A percentile compares a stretch with the other conserved stretches of the same genome.
These are phyloP conservation scores for Leccinum boreale DNA, from an alignment of 768 basidiomycete genomes.

Conservation along the genomic window DNA sequence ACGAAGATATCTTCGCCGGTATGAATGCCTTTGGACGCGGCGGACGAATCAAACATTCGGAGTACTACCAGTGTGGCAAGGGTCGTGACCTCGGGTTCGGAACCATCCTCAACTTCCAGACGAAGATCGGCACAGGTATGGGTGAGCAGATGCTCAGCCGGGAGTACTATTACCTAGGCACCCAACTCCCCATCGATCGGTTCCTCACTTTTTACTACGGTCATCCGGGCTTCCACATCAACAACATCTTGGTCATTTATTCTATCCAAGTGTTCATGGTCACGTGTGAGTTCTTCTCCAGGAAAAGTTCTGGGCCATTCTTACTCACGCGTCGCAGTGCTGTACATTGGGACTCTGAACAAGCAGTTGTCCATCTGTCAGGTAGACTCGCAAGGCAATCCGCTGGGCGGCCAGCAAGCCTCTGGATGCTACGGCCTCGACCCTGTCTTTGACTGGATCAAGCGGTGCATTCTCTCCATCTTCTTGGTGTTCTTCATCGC, in stretches of 20 bases:
- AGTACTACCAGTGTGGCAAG: conserved; percentile 99
- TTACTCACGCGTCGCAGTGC: conserved; percentile 45
- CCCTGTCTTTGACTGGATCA: conserved; percentile 98
- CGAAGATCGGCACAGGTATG: conserved; percentile 99
- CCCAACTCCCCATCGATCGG: conserved; percentile 95
- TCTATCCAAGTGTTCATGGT: conserved; percentile 99
- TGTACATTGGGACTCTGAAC: conserved; percentile 96
- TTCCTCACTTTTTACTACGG: conserved; percentile 99
- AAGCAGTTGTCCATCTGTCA: conserved; percentile 87
- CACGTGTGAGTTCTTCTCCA: conserved; percentile 56
- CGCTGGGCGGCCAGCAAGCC: conserved; percentile 79
- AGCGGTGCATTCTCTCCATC: conserved; percentile 93
- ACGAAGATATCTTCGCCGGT: conserved; percentile 99
- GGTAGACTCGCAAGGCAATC: conserved; percentile 76
- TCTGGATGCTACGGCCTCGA: conserved; percentile 84
- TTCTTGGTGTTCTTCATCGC: conserved; percentile 99
- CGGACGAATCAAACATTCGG: conserved; percentile 98
- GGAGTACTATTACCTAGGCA: conserved; percentile 98
- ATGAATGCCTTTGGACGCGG: conserved; percentile 99
- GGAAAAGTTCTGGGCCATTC: neutral
- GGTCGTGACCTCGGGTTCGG: conserved; percentile 99
- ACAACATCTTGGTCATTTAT: conserved; percentile 98
- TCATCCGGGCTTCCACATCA: conserved; percentile 99
- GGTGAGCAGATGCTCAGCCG: conserved; percentile 99
- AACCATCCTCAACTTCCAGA: conserved; percentile 99